These are phyloP conservation scores for Paramarasmius palmivorus DNA, from an alignment of 1,284 basidiomycete genomes.

Conservation along the genomic window DNA sequence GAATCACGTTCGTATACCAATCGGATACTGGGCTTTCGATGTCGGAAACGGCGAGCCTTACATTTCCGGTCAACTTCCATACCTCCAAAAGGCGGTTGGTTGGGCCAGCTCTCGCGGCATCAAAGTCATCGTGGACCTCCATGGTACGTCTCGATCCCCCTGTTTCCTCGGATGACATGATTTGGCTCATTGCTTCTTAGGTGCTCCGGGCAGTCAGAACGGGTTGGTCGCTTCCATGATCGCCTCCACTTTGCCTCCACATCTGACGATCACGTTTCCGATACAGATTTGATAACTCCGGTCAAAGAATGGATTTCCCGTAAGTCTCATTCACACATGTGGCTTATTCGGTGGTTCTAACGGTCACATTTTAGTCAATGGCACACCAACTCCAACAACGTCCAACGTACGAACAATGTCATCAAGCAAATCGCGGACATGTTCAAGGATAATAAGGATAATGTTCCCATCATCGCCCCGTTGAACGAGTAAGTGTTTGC, in stretches of 20 bases:
- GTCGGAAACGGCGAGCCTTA: slow-evolving; percentile 80
- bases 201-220: slow-evolving; percentile 81
- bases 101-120: slow-evolving; percentile 80
- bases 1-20: slow-evolving; percentile 85
- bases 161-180: neutral
- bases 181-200: slow-evolving; percentile 19
- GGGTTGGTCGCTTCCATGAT: slow-evolving; percentile 44
- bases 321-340: slow-evolving; percentile 22
- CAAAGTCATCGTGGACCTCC: slow-evolving; percentile 82
- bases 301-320: slow-evolving; percentile 62
- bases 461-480: slow-evolving; percentile 75
- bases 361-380: slow-evolving; percentile 44
- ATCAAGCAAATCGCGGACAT: slow-evolving; percentile 64
- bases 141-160: slow-evolving; percentile 44
- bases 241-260: slow-evolving; percentile 1
- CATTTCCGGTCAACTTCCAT: slow-evolving; percentile 77
- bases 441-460: slow-evolving; percentile 54
- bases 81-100: slow-evolving; percentile 66
- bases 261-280: neutral
- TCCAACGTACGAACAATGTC: slow-evolving; percentile 70
- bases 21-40: slow-evolving; percentile 93
- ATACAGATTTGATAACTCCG: slow-evolving; percentile 81
- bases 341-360: neutral
- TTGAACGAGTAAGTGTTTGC: slow-evolving; percentile 68
- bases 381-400: slow-evolving; percentile 67